Percentiles rank a stretch among this genome's conserved stretches.
phyloP scores from a whole-genome alignment of 352 stramenopile species.

The Peronospora belbahrii region DNA sequence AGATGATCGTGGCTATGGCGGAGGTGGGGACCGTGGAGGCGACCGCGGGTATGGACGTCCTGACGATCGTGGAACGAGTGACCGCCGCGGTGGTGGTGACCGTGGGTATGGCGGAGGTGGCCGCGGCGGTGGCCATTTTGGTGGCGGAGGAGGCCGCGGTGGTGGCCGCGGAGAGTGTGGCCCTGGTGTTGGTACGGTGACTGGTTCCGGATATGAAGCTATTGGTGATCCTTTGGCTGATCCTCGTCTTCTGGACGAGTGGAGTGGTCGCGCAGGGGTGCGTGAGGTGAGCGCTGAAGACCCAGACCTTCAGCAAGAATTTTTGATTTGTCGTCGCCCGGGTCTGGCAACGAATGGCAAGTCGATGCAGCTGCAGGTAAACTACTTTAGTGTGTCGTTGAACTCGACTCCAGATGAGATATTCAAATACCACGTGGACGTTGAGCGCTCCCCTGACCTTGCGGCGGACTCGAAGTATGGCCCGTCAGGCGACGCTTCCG shows the following conservation, averaged over 20 bases:
- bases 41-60: slow-evolving; percentile 14
- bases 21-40: not conserved
- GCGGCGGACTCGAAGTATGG: slow-evolving; percentile 40
- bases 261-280: slow-evolving; percentile 28
- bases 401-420: slow-evolving; percentile 38
- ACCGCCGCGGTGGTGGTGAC: slow-evolving; percentile 23
- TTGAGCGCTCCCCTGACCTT: slow-evolving; percentile 40
- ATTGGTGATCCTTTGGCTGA: slow-evolving; percentile 45
- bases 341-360: slow-evolving; percentile 26
- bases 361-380: slow-evolving; percentile 39
- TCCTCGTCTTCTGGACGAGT: slow-evolving; percentile 42
- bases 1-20: slow-evolving; percentile 7
- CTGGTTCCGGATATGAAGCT: slow-evolving; percentile 42
- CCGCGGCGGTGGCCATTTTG: slow-evolving; percentile 22
- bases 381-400: slow-evolving; percentile 60
- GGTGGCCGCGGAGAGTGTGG: slow-evolving; percentile 30
- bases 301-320: slow-evolving; percentile 30
- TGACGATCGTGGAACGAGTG: slow-evolving; percentile 12
- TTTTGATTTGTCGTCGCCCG: slow-evolving; percentile 42
- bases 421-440: slow-evolving; percentile 69
- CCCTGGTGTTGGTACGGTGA: slow-evolving; percentile 31
- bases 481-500: slow-evolving; percentile 15
- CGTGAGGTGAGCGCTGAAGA: slow-evolving; percentile 38
- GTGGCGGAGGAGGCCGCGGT: slow-evolving; percentile 25
- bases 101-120: slow-evolving; percentile 20